Evolutionary conservation across 2,329 filamentous ascomycete genomes (phyloP), one percentile per base, ranked within the genome.

Genomic region (Juglanconis oblonga): DNA sequence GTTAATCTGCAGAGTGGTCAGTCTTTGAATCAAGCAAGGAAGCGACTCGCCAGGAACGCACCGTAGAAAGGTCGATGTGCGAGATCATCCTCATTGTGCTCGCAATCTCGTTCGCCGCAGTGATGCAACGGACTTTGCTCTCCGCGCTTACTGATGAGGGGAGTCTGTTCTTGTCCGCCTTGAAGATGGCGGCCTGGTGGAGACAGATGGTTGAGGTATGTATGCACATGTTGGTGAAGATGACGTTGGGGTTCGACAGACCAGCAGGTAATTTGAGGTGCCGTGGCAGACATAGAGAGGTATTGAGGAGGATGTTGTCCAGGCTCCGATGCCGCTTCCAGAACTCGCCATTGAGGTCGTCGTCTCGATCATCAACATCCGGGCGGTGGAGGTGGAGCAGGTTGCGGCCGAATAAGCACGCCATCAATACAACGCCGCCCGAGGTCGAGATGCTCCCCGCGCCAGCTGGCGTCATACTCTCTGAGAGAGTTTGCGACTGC

Each of bases 101-200:
- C 8, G 93, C 90, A 70, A 97, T 96, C 71, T 97, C 93, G 59
- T 93, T 92, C 33, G 95, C 95, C 11, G 94, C 92, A 29, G 92
- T 92, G 61, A 98, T 92, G 68, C 95, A 98, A 63, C 95, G 85
- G 13, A 95, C 86, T 73, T 97, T 97, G 73, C 93, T 97, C 71
- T 98, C 94, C 1, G 90, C 87, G 64, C 90, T 88, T 51, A 97
- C 88, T 17, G 89, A 87, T 1, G 83, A 78, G 0, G 91, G 87
- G 62, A 97, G 78, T 56, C 87, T 85, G 73, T 97, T 89, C 75
- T 92, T 95, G 68, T 98, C 94, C 0, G 93, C 92, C 72, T 97
- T 98, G 81, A 94, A 97, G 24, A 99, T 98, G 32, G 95, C 95
- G 2, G 94, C 95, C 76, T 99, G 95, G 70, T 99, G 95, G n/a